Evolutionary conservation across 2,329 filamentous ascomycete genomes (phyloP).

Genomic region (Malbranchea zuffiana): DNA sequence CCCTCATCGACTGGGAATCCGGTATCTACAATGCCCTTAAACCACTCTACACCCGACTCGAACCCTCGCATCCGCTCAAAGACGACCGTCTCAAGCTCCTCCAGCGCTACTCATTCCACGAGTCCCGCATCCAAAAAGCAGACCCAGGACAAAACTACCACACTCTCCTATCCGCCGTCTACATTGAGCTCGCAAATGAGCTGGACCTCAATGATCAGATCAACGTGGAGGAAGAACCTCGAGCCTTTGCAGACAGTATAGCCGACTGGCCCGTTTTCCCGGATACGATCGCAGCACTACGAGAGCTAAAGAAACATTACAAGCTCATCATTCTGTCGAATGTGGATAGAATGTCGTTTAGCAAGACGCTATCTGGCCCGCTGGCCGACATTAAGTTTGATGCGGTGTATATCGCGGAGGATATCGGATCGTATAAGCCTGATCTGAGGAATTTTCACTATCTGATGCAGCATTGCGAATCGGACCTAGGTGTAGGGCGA

Average conservation of each 20-base stretch:
- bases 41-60: constrained; percentile 27
- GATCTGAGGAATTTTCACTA: constrained; percentile 52
- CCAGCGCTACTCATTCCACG: constrained; percentile 38
- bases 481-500: constrained; percentile 46
- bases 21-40: constrained; percentile 47
- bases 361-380: constrained; percentile 32
- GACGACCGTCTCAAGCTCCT: constrained; percentile 27
- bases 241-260: constrained; percentile 39
- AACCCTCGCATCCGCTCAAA: constrained; percentile 17
- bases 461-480: constrained; percentile 44
- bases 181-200: constrained; percentile 6
- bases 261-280: constrained; percentile 45
- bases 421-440: constrained; percentile 62
- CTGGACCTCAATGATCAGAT: background rate
- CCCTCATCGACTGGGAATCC: constrained; percentile 65
- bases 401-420: constrained; percentile 56
- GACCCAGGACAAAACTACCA: constrained; percentile 50
- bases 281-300: constrained; percentile 45
- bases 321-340: constrained; percentile 49
- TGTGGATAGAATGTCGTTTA: constrained; percentile 43
- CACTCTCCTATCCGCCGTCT: constrained; percentile 23
- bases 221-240: constrained; percentile 28
- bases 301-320: constrained; percentile 38
- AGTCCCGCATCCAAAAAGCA: constrained; percentile 39
- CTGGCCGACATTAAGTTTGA: constrained; percentile 49